phyloP scores from a whole-genome alignment of 1,139 yeast species.

The Protomyces pachydermus region DNA sequence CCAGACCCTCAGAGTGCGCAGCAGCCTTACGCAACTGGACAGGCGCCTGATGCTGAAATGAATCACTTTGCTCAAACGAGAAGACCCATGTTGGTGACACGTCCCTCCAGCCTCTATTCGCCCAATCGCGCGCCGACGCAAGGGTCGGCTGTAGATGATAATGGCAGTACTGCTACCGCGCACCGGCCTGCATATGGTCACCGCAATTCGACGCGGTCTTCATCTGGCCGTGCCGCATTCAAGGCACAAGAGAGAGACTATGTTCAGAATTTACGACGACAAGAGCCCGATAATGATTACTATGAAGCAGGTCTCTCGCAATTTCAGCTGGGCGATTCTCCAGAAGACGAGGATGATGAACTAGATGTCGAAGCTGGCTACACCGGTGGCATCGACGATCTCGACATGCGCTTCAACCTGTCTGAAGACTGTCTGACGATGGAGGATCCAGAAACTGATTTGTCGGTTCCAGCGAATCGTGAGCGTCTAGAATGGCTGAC shows the following conservation, averaged over 20 bases:
- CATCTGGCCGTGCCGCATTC: conserved; percentile 36
- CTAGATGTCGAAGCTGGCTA: conserved; percentile 24
- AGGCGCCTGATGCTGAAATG: conserved; percentile 4
- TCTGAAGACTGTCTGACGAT: conserved; percentile 3
- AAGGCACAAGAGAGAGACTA: conserved; percentile 65
- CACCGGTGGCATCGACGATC: conserved; percentile 35
- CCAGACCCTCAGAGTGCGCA: background rate
- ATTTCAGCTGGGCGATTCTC: conserved; percentile 28
- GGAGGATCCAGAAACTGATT: conserved; percentile 3
- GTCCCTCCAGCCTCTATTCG: conserved; percentile 12
- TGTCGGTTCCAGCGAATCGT: conserved; percentile 20
- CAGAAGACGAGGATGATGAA: conserved; percentile 27
- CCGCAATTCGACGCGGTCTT: conserved; percentile 8
- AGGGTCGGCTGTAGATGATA: background rate
- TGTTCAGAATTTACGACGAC: conserved; percentile 53
- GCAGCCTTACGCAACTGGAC: background rate
- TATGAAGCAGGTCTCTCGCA: conserved; percentile 34
- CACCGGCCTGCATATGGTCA: conserved; percentile 12
- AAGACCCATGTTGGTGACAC: conserved; percentile 10
- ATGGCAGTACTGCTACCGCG: background rate
- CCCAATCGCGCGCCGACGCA: conserved; percentile 13
- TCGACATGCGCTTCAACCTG: background rate
- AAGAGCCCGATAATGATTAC: conserved; percentile 60
- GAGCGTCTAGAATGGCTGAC: conserved; percentile 96
- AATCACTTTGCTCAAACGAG: conserved; percentile 3